phyloP scores from a whole-genome alignment of 371 early-diverging fungal species.

The Mucor mucedo region DNA sequence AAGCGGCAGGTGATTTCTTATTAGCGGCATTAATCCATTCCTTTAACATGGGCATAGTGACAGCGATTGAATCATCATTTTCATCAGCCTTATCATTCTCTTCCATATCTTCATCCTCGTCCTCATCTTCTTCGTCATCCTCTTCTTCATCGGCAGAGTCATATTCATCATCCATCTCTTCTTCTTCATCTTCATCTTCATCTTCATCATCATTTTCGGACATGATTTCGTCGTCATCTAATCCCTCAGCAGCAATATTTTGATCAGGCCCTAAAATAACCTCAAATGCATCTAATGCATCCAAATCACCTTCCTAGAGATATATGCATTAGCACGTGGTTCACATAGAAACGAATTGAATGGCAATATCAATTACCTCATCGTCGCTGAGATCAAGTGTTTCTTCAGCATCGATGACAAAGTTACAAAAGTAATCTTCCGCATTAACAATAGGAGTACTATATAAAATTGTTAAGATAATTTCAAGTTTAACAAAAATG shows the following conservation, averaged over 20 bases:
- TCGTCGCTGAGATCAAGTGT: constrained; percentile 49
- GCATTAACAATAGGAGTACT: constrained; percentile 30
- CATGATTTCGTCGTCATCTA: constrained; percentile 38
- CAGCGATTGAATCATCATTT: constrained; percentile 27
- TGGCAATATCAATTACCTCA: constrained; percentile 25
- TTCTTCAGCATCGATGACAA: constrained; percentile 44
- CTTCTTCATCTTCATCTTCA: constrained; percentile 28
- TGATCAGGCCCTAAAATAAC: constrained; percentile 29
- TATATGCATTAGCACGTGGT: not conserved
- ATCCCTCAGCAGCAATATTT: constrained; percentile 33
- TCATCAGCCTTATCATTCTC: constrained; percentile 28
- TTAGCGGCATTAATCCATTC: constrained; percentile 43
- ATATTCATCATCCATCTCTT: constrained; percentile 34
- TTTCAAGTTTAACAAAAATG: not conserved
- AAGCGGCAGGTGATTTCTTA: constrained; percentile 37
- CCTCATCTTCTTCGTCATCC: constrained; percentile 31
- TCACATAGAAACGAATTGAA: not conserved
- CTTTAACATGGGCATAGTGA: constrained; percentile 43
- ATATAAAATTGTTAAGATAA: not conserved
- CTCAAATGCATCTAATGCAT: constrained; percentile 42
- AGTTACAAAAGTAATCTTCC: constrained; percentile 48
- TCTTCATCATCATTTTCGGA: constrained; percentile 40
- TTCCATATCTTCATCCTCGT: constrained; percentile 40
- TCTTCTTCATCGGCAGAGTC: constrained; percentile 32
- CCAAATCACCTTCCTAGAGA: constrained; percentile 37